These are phyloP conservation scores for Magnaporthiopsis incrustans DNA, from an alignment of 2,329 filamentous ascomycete species.

Conservation along the genomic window DNA sequence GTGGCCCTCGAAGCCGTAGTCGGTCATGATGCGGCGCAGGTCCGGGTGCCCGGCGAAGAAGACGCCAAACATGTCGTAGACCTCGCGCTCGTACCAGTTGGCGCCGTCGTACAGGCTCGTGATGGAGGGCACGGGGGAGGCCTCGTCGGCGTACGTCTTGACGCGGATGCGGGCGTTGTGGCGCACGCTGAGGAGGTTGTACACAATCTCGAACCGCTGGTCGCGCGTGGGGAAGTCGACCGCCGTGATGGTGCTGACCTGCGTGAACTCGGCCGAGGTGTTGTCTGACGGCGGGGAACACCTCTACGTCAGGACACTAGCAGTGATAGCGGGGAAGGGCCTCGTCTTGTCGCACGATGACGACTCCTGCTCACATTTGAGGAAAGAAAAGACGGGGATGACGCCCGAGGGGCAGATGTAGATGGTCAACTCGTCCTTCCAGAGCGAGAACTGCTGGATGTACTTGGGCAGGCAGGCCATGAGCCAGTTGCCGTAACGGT, in stretches of 20 bases:
- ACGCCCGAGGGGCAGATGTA: slow-evolving; percentile 85
- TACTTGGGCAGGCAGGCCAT: slow-evolving; percentile 97
- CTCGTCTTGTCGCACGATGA: slow-evolving; percentile 1
- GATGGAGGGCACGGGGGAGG: slow-evolving; percentile 83
- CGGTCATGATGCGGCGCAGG: slow-evolving; percentile 95
- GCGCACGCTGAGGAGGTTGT: slow-evolving; percentile 91
- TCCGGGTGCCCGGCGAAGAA: slow-evolving; percentile 96
- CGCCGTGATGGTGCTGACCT: slow-evolving; percentile 84
- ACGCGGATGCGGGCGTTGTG: slow-evolving; percentile 96
- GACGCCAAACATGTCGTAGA: slow-evolving; percentile 95
- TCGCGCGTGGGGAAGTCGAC: slow-evolving; percentile 94
- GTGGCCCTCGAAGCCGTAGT: slow-evolving; percentile 98
- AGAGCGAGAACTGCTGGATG: slow-evolving; percentile 97
- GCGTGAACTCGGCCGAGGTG: slow-evolving; percentile 93
- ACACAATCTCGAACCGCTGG: slow-evolving; percentile 95
- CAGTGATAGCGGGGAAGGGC: neutral
- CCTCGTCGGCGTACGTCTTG: slow-evolving; percentile 98
- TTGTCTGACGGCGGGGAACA: slow-evolving; percentile 54
- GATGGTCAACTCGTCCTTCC: slow-evolving; percentile 97
- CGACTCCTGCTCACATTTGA: slow-evolving; percentile 58
- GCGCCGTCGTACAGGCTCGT: slow-evolving; percentile 85
- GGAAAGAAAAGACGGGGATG: slow-evolving; percentile 84
- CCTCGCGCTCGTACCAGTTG: slow-evolving; percentile 98
- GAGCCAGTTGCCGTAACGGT: slow-evolving; percentile 92
- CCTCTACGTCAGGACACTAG: neutral